Percentiles rank a stretch among this genome's conserved stretches.
These are phyloP conservation scores for Blumeriella jaapii DNA, from an alignment of 2,329 filamentous ascomycete genomes.

Conservation along the genomic window DNA sequence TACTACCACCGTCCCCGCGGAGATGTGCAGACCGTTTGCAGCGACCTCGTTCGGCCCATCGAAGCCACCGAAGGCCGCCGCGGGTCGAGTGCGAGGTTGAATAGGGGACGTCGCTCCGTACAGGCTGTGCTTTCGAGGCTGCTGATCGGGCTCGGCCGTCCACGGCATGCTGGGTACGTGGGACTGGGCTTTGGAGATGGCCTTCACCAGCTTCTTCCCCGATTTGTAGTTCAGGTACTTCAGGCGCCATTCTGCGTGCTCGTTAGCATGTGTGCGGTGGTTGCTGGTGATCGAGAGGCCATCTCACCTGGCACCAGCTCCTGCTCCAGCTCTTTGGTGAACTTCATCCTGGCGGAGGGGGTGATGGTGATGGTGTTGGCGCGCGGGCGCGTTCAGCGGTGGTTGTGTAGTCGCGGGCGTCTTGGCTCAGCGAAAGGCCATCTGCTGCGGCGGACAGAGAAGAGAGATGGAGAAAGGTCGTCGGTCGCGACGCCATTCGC, in stretches of 20 bases:
- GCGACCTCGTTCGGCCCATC: constrained; percentile 8
- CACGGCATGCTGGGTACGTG: constrained; percentile 43
- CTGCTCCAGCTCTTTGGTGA: constrained; percentile 69
- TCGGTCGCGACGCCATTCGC: no score
- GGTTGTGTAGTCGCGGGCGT: no score
- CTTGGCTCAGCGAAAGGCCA: no score
- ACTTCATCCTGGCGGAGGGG: no score
- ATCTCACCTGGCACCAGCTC: constrained; percentile 73
- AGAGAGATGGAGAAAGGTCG: no score
- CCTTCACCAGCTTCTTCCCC: constrained; percentile 90
- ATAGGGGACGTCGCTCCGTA: constrained; percentile 20
- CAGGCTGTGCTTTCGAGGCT: constrained; percentile 11
- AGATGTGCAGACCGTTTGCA: constrained; percentile 14
- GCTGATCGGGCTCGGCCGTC: constrained; percentile 9
- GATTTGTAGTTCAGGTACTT: constrained; percentile 95
- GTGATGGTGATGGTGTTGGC: no score
- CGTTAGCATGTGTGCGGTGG: no score
- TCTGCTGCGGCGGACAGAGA: no score
- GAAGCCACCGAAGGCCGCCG: no score
- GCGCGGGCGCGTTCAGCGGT: no score
- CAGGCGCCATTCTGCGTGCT: constrained; percentile 65
- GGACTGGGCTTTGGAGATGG: constrained; percentile 60
- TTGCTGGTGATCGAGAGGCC: no score
- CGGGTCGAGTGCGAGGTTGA: constrained; percentile 1
- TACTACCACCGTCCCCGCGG: no score